Base-by-base conservation (phyloP, 345 rosid genomes). In the Populus simonii region DNA sequence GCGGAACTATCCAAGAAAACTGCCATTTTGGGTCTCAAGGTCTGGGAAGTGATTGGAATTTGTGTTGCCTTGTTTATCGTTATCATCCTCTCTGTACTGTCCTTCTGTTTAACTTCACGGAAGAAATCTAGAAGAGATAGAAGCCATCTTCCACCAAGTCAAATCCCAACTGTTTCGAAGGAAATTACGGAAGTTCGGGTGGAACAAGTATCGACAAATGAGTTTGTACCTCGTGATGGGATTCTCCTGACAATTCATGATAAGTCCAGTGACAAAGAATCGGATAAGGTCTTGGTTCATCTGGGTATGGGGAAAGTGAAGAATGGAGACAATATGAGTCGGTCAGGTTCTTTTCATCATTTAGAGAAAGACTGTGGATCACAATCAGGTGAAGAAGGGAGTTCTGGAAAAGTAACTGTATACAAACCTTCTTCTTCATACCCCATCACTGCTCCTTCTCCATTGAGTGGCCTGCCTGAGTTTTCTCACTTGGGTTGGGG, bases 161-260 rank as follows among this genome's bases (percentile, higher is more conserved):
- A 88, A 88, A 91, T 89, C 74, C 99, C 97, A 22, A 49, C 89
- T 27, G 89, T 92, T 72, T 95, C 98, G 1, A 93, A 95, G 83
- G 99, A 95, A 85, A 95, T 95, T 71, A 93, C 91, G 87, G 99
- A 95, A 80, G 96, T 93, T 27, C 84, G 91, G 61, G 92, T 93
- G 79, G 99, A 95, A 79, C 97, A 92, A 75, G 87, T 88, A 25
- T 87, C 94, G 11, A 63, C 87, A 6, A 84, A 80, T 80, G 87
- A 91, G 76, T 92, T 93, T 80, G 88, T 81, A 67, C 97, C 94
- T 9, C 83, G 80, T 33, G 93, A 90, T 39, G 94, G 97, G 25
- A 87, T 90, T 71, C 93, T 92, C 68, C 89, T 90, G 41, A 88
- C 91, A 36, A 90, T 92, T 80, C 93, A 89, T 71, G 96, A 91